Base-by-base conservation (phyloP, 805 yeast species). In the Barnettozyma californica region DNA sequence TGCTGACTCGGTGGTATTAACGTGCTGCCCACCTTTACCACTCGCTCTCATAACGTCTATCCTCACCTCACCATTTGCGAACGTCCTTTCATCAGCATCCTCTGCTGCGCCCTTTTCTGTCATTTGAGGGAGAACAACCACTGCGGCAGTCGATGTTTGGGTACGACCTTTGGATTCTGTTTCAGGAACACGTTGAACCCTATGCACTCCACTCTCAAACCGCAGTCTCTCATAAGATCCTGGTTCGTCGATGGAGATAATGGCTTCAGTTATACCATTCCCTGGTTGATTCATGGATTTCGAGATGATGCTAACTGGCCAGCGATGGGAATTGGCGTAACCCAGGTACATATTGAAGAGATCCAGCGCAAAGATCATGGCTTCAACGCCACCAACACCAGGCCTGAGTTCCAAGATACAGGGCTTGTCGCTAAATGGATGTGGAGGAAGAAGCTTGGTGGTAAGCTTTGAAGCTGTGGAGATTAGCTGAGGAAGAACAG, bases 1-100 rank as follows among this genome's bases (percentile, higher is more conserved):
- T 0, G 99, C 99, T 1, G 97, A 89, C 62, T 92, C 98, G 0
- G 98, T 94, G 13, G 96, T 92, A 63, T 92, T 92, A 34, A 92
- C 99, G 62, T 92, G 98, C 69, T 92, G 99, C 0, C 99, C 99
- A 48, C 99, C 99, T 54, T 94, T 85, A 3, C 99, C 99, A 48
- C 96, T 82, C 1, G 98, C 88, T 56, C 99, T 75, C 96, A 92
- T 94, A n/a, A 94, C 90, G 63, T 94, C 99, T 4, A 94, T 81
- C 48, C 97, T 76, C 20, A 94, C 81, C 59, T 94, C 99, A 2
- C 87, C 95, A 0, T 91, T 87, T 18, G 80, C 81, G 65, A 94
- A 89, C 48, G 78, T 78, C 38, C 92, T 69, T 58, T 86, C 92
- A 42, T 73, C 77, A 2, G 76, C 74, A 47, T 78, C 70, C 25